phyloP scores from a whole-genome alignment of 257 asterid species.

The Solanum bulbocastanum region DNA sequence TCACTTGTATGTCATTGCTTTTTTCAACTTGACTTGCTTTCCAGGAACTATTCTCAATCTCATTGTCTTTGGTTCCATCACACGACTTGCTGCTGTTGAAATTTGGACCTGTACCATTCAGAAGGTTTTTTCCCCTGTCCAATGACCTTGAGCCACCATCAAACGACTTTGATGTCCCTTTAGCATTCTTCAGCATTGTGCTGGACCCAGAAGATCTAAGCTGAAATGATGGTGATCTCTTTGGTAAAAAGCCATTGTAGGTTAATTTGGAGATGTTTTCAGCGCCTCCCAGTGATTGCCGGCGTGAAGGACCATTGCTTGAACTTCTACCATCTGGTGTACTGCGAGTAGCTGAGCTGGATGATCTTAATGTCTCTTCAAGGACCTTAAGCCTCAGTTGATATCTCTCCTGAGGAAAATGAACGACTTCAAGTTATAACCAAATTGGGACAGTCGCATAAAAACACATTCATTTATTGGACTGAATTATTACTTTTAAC shows the following conservation, averaged over 20 bases:
- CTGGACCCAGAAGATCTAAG: conserved; percentile 81
- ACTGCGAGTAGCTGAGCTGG: conserved; percentile 47
- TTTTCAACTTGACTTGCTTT: conserved; percentile 63
- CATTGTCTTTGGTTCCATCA: conserved; percentile 73
- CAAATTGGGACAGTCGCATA: neutral
- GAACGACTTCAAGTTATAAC: neutral
- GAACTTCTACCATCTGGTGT: conserved; percentile 60
- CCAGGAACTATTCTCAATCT: conserved; percentile 51
- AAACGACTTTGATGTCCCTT: conserved; percentile 93
- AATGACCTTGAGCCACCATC: conserved; percentile 90
- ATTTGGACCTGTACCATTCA: conserved; percentile 80
- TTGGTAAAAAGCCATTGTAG: conserved; percentile 79
- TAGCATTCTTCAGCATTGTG: conserved; percentile 79
- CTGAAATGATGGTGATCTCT: conserved; percentile 88
- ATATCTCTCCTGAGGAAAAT: conserved; percentile 61
- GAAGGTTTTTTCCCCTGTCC: conserved; percentile 72
- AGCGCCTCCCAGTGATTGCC: conserved; percentile 91
- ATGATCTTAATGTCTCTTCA: conserved; percentile 83
- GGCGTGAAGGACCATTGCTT: conserved; percentile 74
- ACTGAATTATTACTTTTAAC: conserved; percentile 44
- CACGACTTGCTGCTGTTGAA: conserved; percentile 85
- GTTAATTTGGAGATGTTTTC: conserved; percentile 75
- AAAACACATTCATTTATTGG: neutral
- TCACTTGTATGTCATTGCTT: conserved; percentile 35
- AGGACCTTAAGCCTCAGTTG: conserved; percentile 69